Evolutionary conservation across 805 yeast genomes (phyloP), one percentile per base, ranked within the genome.

Genomic region (Pichia scutulata): DNA sequence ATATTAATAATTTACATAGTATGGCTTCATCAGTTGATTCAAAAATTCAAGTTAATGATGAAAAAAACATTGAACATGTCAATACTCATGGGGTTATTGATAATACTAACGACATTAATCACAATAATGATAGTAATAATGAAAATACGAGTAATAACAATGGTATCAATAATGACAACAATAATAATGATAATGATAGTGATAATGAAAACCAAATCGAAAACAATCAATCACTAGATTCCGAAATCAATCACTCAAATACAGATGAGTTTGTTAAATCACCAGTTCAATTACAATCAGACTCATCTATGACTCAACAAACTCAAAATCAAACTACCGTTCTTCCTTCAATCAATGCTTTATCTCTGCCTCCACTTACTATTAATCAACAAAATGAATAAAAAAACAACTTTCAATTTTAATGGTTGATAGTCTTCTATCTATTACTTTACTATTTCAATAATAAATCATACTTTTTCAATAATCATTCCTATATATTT

Each of bases 301-400:
- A 40, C 4, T 16, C 23, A 7, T 41, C 39, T 23, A 13, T 9
- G 19, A 25, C 5, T 26, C 26, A 25, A 30, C 52, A 36, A 33
- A 21, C 13, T 44, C 41, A 43, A 21, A 48, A 4, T 8, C 43
- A 43, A 39, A 10, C 44, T 7, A 28, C 51, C 2, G 25, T 37
- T 10, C 16, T 46, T 14, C 67, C 67, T 7, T 58, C 66, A 1
- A 63, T 65, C 37, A 65, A 61, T 50, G 61, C 61, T 37, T 53
- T 66, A 40, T 59, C 67, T 16, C 51, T 66, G 48, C 70, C 70
- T 18, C 67, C 69, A 7, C 42, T 64, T 7, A 62, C 60, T 51
- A 58, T 61, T 61, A 62, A 57, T 39, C 64, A 62, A 52, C 55
- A 58, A 55, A 57, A 53, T 40, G 52, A 56, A 28, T 48, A 33